Base-by-base conservation (phyloP, 306 rosid genomes). In the Cucurbita argyrosperma region DNA sequence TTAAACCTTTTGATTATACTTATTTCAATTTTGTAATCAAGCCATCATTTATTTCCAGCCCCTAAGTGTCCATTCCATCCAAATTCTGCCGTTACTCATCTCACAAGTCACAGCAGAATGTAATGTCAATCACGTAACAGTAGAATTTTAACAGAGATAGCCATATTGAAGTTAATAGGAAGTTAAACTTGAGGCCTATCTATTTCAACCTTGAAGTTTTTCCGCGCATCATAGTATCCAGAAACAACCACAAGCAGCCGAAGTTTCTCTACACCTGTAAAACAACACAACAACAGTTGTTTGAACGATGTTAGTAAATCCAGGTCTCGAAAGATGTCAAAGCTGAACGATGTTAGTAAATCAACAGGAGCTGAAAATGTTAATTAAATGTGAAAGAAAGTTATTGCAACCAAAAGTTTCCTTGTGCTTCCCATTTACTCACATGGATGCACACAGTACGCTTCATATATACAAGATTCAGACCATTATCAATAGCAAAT, bases 161-260 rank as follows among this genome's bases (percentile, higher is more conserved):
- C 4, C 1, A 64, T 19, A 64, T 19, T 64, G 51, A 64, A 64
- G 50, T 15, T 40, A 40, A 64, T 40, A 40, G 35, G 51, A 39
- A 64, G 5, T n/a, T n/a, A 64, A 64, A 64, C 35, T 43, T 39
- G 38, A 63, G 38, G 70, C 12, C 7, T 55, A 59, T 49, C 43
- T 40, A 43, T 59, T 58, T 83, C 52, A 77, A 89, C 97, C 97
- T 92, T 92, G 84, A 92, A 92, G 77, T 80, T 87, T 77, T 83
- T 90, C 56, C 84, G 81, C 3, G 79, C 79, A 70, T 85, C 84
- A 58, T 82, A 85, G 73, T 87, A 90, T 21, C 96, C 98, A 4
- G 98, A 88, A 60, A 90, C 83, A 45, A 92, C 76, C 79, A 88
- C 65, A 73, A 92, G 84, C 35, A 84, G 84, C 70, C 81, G 88